Conservation (phyloP, 441 rosid species). For the Daphne laureola region DNA sequence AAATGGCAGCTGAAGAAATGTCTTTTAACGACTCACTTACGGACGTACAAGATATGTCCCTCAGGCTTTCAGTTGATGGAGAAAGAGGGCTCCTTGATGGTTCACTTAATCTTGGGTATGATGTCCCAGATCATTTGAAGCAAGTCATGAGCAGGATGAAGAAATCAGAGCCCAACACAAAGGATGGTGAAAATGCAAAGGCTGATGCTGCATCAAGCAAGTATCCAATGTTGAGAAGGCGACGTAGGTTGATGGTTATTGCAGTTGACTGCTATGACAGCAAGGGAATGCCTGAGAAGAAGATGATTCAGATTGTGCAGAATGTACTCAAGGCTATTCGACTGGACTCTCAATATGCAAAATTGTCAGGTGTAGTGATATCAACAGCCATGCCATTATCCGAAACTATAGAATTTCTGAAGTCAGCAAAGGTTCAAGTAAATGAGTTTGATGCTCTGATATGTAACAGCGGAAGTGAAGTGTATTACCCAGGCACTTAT, state of each 20-base stretch:
- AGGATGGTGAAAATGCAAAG: slow-evolving; percentile 43
- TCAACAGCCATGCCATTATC: slow-evolving; percentile 77
- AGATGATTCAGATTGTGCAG: slow-evolving; percentile 54
- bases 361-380: slow-evolving; percentile 62
- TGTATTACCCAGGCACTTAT: slow-evolving; percentile 70
- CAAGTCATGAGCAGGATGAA: slow-evolving; percentile 63
- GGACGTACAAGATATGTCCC: slow-evolving; percentile 94
- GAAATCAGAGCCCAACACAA: slow-evolving; percentile 40
- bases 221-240: slow-evolving; percentile 69
- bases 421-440: slow-evolving; percentile 57
- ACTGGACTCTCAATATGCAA: slow-evolving; percentile 49
- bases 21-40: slow-evolving; percentile 84
- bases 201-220: slow-evolving; percentile 45
- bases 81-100: slow-evolving; percentile 53
- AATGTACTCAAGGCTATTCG: slow-evolving; percentile 59
- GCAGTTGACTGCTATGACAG: slow-evolving; percentile 70
- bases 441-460: slow-evolving; percentile 82
- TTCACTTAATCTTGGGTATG: slow-evolving; percentile 32
- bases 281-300: slow-evolving; percentile 56
- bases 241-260: slow-evolving; percentile 66
- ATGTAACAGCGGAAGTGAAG: slow-evolving; percentile 90
- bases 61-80: slow-evolving; percentile 89
- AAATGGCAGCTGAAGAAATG: slow-evolving; percentile 42
- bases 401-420: slow-evolving; percentile 52
- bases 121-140: slow-evolving; percentile 54